Conservation (phyloP, 2,329 filamentous ascomycete genomes). For the Ophiostoma himal-ulmi region DNA sequence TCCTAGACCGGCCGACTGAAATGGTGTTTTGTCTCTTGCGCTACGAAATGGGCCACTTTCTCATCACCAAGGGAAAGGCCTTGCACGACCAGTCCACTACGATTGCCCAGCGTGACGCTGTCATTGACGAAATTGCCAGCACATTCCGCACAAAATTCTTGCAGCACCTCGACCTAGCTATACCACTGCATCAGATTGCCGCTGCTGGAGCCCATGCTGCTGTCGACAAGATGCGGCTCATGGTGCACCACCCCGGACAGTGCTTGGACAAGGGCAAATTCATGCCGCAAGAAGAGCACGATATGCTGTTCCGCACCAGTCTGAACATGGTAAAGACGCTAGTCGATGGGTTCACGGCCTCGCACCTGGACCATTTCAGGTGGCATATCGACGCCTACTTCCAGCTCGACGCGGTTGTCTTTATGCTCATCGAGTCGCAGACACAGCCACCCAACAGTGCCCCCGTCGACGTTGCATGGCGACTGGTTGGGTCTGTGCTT, state of each 20-base stretch:
- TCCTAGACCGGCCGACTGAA: conserved; percentile 45
- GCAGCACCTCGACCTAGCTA: conserved; percentile 26
- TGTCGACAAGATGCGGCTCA: conserved; percentile 28
- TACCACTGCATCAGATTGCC: conserved; percentile 32
- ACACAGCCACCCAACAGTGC: not conserved
- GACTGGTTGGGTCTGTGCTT: not conserved
- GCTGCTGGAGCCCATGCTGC: conserved; percentile 24
- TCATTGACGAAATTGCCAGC: not conserved
- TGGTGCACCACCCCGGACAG: conserved; percentile 28
- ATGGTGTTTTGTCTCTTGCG: conserved; percentile 43
- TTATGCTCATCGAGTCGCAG: conserved; percentile 1
- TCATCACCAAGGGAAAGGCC: conserved; percentile 32
- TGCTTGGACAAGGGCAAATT: conserved; percentile 21
- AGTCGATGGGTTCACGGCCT: not conserved
- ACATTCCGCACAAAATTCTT: not conserved
- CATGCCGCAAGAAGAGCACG: not conserved
- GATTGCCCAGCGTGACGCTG: conserved; percentile 26
- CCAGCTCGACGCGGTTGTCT: not conserved
- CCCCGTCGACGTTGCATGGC: not conserved
- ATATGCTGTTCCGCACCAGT: not conserved
- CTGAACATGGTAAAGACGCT: not conserved
- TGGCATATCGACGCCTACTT: not conserved
- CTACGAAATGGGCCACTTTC: conserved; percentile 38
- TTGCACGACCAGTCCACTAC: conserved; percentile 31
- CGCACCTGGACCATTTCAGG: not conserved